Percentiles rank a stretch among this genome's conserved stretches.
phyloP scores from a whole-genome alignment of 768 basidiomycete species.

The Boletus speciosus region DNA sequence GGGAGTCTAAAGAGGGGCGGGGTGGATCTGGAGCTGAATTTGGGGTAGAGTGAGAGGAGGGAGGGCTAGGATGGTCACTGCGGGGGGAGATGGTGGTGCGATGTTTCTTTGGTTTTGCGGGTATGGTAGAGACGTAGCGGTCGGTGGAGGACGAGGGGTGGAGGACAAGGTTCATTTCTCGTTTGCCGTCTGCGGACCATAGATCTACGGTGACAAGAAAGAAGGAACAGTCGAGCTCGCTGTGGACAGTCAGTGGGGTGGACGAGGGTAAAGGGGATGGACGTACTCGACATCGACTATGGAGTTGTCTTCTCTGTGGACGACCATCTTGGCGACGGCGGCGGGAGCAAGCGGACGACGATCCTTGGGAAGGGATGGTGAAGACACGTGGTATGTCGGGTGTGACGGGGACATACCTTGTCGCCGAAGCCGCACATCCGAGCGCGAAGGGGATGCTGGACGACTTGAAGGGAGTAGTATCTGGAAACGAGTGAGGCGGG shows the following conservation, averaged over 20 bases:
- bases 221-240: conserved; percentile 83
- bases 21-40: conserved; percentile 41
- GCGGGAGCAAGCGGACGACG: conserved; percentile 90
- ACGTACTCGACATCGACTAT: conserved; percentile 76
- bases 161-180: conserved; percentile 86
- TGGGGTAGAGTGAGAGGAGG: conserved; percentile 45
- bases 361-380: conserved; percentile 52
- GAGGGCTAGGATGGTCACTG: conserved; percentile 42
- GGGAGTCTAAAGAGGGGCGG: conserved; percentile 37
- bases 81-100: conserved; percentile 32
- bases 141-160: conserved; percentile 75
- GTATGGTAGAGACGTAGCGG: conserved; percentile 55
- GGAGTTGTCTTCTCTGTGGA: conserved; percentile 62
- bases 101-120: conserved; percentile 35
- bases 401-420: conserved; percentile 55
- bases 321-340: conserved; percentile 80
- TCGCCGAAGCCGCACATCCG: conserved; percentile 97
- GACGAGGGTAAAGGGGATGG: not conserved
- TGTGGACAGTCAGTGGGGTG: conserved; percentile 29
- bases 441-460: conserved; percentile 86
- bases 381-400: conserved; percentile 6
- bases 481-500: conserved; percentile 34
- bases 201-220: conserved; percentile 91
- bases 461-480: conserved; percentile 78
- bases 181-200: conserved; percentile 78